Base-by-base conservation (phyloP, 805 yeast genomes). In the Brettanomyces custersianus region DNA sequence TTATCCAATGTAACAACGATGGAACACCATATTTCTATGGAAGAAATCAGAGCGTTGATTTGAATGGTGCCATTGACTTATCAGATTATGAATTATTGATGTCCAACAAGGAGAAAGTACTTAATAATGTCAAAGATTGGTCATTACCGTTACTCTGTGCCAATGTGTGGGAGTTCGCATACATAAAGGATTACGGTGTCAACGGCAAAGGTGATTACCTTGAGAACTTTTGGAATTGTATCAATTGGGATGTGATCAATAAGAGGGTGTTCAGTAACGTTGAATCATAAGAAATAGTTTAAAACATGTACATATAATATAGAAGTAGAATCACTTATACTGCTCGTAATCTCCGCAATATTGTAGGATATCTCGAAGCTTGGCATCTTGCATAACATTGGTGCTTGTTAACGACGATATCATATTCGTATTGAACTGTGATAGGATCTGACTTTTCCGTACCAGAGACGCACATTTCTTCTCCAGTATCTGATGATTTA, bases 81-180 rank as follows among this genome's bases (percentile, higher is more conserved):
- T 71, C 68, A 15, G 77, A 75, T 43, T 72, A 62, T 44, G 68
- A 68, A 25, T 65, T 65, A 38, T 58, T 67, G 35, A 54, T 65
- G 18, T 69, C 69, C 20, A 49, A 53, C 21, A 47, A 48, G 25
- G 47, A 46, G 17, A 46, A 43, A 27, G 37, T 43, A 4, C 35
- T 35, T 19, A 40, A 48, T 20, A 59, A 59, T 16, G 67, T 65
- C 27, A 67, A 64, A 45, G 88, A 80, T 54, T 74, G 70, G 63
- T 69, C 77, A 18, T 63, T 87, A 45, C 94, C 92, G 5, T 60
- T 92, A 31, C 67, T 92, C 45, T 82, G 77, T 34, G 68, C 87
- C 44, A 85, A 78, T 58, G 69, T 82, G 46, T 88, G 96, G 95
- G 94, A 90, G 56, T 74, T 77, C 44, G 85, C 95, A n/a, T 92